Conservation (phyloP, 23 red algal genomes). For the Gracilaria caudata region DNA sequence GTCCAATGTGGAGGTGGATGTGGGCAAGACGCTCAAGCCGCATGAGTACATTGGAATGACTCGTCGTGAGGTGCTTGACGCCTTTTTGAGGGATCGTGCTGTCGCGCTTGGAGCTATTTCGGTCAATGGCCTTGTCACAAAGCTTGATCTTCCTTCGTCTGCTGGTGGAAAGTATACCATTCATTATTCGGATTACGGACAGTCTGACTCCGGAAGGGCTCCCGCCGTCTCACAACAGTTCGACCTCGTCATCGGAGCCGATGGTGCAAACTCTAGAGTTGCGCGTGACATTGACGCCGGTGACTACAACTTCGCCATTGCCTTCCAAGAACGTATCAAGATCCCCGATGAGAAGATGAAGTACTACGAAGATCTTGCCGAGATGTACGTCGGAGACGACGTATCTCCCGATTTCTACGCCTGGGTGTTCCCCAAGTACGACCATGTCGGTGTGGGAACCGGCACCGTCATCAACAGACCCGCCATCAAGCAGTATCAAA, state of each 20-base stretch:
- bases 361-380: conserved; percentile 98
- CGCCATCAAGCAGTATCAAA: conserved; percentile 96
- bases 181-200: conserved; percentile 81
- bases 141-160: conserved; percentile 70
- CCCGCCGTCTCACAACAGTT: conserved; percentile 52
- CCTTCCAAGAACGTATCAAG: conserved; percentile 99
- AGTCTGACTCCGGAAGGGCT: conserved; percentile 29
- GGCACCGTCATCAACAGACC: conserved; percentile 96
- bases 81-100: conserved; percentile 93
- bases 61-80: conserved; percentile 93
- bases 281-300: conserved; percentile 98
- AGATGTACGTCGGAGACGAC: conserved; percentile 99
- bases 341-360: conserved; percentile 97
- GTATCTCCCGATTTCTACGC: conserved; percentile 99
- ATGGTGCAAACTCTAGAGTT: conserved; percentile 97
- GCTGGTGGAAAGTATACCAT: conserved; percentile 75
- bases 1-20: conserved; percentile 79
- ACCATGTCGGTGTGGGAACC: conserved; percentile 98
- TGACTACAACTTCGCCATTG: conserved; percentile 98
- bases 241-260: conserved; percentile 96
- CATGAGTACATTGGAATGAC: conserved; percentile 99
- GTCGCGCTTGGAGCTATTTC: conserved; percentile 78
- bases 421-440: conserved; percentile 99
- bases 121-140: conserved; percentile 95
- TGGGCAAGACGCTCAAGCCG: conserved; percentile 95